These are phyloP conservation scores for Postia placenta DNA, from an alignment of 768 basidiomycete genomes.

Conservation along the genomic window DNA sequence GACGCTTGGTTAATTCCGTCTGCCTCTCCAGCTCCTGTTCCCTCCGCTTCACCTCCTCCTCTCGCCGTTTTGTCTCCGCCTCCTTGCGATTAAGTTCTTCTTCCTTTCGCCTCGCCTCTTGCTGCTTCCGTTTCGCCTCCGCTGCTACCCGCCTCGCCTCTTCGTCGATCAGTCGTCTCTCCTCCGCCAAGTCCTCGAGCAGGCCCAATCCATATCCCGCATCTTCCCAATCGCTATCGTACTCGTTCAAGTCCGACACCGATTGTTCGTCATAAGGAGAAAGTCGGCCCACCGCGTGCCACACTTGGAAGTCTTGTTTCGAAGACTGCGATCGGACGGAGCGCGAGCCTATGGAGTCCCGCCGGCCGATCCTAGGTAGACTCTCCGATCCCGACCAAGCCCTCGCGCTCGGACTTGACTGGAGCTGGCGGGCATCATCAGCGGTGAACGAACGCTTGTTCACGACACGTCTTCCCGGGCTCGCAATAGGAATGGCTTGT, in stretches of 20 bases:
- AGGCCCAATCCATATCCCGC: slow-evolving; percentile 12
- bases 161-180: slow-evolving; percentile 1
- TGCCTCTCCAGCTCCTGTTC: slow-evolving; percentile 10
- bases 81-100: slow-evolving; percentile 24
- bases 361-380: slow-evolving; percentile 7
- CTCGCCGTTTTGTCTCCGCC: slow-evolving; percentile 27
- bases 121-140: slow-evolving; percentile 22
- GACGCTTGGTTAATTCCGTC: slow-evolving; percentile 13
- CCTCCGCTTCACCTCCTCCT: slow-evolving; percentile 15
- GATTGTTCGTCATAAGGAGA: slow-evolving; percentile 19
- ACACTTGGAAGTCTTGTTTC: slow-evolving; percentile 11
- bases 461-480: neutral
- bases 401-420: slow-evolving; percentile 1
- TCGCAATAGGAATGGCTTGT: neutral
- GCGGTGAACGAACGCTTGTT: slow-evolving; percentile 7
- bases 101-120: slow-evolving; percentile 27
- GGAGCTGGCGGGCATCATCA: slow-evolving; percentile 9
- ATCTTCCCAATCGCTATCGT: slow-evolving; percentile 15
- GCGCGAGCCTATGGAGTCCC: slow-evolving; percentile 18
- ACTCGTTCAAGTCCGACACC: slow-evolving; percentile 5
- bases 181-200: slow-evolving; percentile 9
- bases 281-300: slow-evolving; percentile 8
- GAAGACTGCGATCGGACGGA: slow-evolving; percentile 18
- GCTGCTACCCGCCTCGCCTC: slow-evolving; percentile 18
- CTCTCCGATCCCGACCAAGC: neutral